Conservation (phyloP, 1,139 yeast species). For the Kodamaea sp. region DNA sequence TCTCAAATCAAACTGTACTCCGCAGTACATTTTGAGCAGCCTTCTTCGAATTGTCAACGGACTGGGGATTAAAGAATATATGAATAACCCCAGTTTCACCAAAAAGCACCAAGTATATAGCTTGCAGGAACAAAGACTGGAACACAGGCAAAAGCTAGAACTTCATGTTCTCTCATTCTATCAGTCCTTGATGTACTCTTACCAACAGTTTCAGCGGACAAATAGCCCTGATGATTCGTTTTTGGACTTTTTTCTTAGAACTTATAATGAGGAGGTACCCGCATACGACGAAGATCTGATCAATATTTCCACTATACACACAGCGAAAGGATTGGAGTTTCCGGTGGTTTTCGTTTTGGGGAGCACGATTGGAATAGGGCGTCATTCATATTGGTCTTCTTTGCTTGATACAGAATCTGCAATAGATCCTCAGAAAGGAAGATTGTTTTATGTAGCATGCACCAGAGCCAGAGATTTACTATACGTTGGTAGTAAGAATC, state of each 20-base stretch:
- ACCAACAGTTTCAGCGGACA: conserved; percentile 15
- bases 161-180: conserved; percentile 28
- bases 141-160: conserved; percentile 16
- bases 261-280: conserved; percentile 47
- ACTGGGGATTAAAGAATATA: conserved; percentile 24
- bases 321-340: conserved; percentile 72
- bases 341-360: conserved; percentile 65
- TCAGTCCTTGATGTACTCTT: conserved; percentile 25
- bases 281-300: conserved; percentile 30
- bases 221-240: conserved; percentile 23
- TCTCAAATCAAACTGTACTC: conserved; percentile 15
- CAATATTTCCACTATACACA: conserved; percentile 64
- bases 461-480: conserved; percentile 62
- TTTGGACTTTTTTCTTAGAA: conserved; percentile 41
- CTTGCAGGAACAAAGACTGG: conserved; percentile 2
- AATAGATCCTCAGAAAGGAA: conserved; percentile 17
- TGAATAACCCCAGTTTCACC: conserved; percentile 19
- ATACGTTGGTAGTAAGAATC: conserved; percentile 26
- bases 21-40: conserved; percentile 20
- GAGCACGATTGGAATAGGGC: conserved; percentile 9
- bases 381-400: conserved; percentile 20
- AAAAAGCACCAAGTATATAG: conserved; percentile 2
- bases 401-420: conserved; percentile 7
- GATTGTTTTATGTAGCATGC: conserved; percentile 61
- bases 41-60: conserved; percentile 20